A percentile compares a stretch with the other conserved stretches of the same genome.
Evolutionary conservation across 1,139 yeast genomes (phyloP).

Genomic region (Saccharomyces pastorianus): DNA sequence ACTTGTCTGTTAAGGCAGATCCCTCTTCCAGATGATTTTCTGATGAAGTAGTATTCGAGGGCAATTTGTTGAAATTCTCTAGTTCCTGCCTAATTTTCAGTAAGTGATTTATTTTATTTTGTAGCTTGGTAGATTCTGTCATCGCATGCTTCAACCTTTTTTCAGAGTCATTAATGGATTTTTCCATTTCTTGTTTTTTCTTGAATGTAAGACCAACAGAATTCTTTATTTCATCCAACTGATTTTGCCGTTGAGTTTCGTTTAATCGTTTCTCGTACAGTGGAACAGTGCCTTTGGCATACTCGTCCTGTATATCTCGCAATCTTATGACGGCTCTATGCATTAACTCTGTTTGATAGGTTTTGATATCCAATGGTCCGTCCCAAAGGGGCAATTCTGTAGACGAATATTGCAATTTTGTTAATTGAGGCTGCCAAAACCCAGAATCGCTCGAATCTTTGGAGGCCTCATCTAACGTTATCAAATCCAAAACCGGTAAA

Average conservation of each 20-base stretch:
- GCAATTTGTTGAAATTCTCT: conserved; percentile 3
- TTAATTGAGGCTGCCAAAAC: conserved; percentile 12
- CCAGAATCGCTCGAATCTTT: conserved; percentile 5
- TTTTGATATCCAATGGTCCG: conserved; percentile 26
- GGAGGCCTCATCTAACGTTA: conserved; percentile 2
- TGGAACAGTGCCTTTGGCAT: conserved; percentile 23
- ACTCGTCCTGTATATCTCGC: conserved; percentile 32
- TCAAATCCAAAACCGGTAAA: conserved; percentile 15
- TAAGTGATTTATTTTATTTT: conserved; percentile 10
- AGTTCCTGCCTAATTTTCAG: conserved; percentile 9
- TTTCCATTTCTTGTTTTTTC: conserved; percentile 42
- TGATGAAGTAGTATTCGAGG: neutral
- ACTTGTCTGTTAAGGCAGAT: neutral
- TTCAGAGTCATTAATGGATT: conserved; percentile 40
- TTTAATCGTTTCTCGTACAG: conserved; percentile 34
- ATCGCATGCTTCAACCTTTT: conserved; percentile 41
- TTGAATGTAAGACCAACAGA: conserved; percentile 43
- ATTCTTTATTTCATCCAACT: conserved; percentile 42
- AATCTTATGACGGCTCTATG: conserved; percentile 36
- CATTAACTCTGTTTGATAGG: conserved; percentile 39
- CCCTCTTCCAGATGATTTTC: conserved; percentile 8
- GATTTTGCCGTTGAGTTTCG: conserved; percentile 45
- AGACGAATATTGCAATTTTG: conserved; percentile 12
- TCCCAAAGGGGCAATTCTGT: conserved; percentile 10
- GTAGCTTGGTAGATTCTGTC: conserved; percentile 31